Base-by-base conservation (phyloP, 352 stramenopile species). In the Phytopythium delawarense region DNA sequence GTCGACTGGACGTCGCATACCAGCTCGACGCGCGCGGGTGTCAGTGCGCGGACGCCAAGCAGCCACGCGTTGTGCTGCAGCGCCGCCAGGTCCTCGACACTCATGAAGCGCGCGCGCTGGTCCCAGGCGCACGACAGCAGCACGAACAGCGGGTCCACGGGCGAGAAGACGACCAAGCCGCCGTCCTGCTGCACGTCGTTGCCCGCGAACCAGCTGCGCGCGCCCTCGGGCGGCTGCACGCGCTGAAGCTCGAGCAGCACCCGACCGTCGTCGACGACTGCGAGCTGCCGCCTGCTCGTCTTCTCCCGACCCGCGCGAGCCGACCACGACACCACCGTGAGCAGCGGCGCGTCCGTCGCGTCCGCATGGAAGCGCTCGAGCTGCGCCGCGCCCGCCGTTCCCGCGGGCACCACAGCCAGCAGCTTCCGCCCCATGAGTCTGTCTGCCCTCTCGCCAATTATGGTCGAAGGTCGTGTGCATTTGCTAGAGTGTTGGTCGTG, bases 161-260 rank as follows among this genome's bases (percentile, higher is more conserved):
- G 78, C 9, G 86, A 85, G 23, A 92, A 76, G 42, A 92, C 68
- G 30, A 83, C 67, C 20, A 92, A 12, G 42, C 71, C 79, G 15
- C 83, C 85, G 55, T 92, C 76, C 71, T 90, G 78, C 37, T 84
- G 55, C 48, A 92, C 86, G 57, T 69, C 53, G 61, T 89, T 91
- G n/a, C 77, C 80, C 13, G 90, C 67, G 63, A 93, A 93, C 84
- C 84, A 93, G 66, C 81, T 91, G 25, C 81, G 70, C 54, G 74
- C 64, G 59, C 87, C 77, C 37, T 66, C 67, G 30, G 67, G 69
- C 21, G 69, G 56, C 64, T 84, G 66, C 9, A 87, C 48, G 46
- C 77, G 79, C 67, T 92, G 81, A 65, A 92, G 54, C 65, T 92
- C 83, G 42, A 92, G 70, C 53, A 91, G 61, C 23, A 66, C 63